Evolutionary conservation across 1,139 yeast genomes (phyloP), one percentile per base, ranked within the genome.

Genomic region (Saccharomycopsis phalli): DNA sequence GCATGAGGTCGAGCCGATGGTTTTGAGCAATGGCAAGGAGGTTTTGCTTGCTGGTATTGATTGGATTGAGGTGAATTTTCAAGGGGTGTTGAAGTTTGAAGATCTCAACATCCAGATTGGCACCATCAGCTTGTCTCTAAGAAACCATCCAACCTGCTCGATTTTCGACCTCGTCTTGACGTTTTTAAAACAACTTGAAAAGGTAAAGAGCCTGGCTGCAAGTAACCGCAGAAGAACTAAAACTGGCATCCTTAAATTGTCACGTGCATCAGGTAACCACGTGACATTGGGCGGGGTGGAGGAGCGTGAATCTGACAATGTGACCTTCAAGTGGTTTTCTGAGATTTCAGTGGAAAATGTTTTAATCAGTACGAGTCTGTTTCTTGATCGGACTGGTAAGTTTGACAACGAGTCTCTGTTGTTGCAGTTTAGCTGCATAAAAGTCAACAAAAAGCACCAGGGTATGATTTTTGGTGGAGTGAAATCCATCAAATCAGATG

Each of bases 51-150:
- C 10, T 6, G 6, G 8, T 22, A 6, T 22, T 6, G 25, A 22
- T 22, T 6, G 10, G 67, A 70, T 50, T 45, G 51, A 14, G 49
- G 69, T 7, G 54, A 56, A 2, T 41, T 74, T 78, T 49, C 69
- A 69, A 48, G 83, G 83, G 0, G 51, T 77, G 4, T 61, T 68
- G 20, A 55, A 60, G 1, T 54, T 78, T 1, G 65, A 69, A 8
- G 66, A 77, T 47, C 51, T 81, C 29, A 61, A 58, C 4, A 52
- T 77, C 3, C 62, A 66, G 3, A 52, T 78, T 3, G 78, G 69
- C 13, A 53, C 58, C 4, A 51, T 78, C 1, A 63, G 61, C 23
- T 41, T 76, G 1, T 68, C 82, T 1, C 54, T 64, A 0, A 51
- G 36, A 17, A 30, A 31, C 6, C 18, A 18, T 23, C 33, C 35